Base-by-base conservation (phyloP, 1,284 basidiomycete species). In the Ceratobasidium sp. region DNA sequence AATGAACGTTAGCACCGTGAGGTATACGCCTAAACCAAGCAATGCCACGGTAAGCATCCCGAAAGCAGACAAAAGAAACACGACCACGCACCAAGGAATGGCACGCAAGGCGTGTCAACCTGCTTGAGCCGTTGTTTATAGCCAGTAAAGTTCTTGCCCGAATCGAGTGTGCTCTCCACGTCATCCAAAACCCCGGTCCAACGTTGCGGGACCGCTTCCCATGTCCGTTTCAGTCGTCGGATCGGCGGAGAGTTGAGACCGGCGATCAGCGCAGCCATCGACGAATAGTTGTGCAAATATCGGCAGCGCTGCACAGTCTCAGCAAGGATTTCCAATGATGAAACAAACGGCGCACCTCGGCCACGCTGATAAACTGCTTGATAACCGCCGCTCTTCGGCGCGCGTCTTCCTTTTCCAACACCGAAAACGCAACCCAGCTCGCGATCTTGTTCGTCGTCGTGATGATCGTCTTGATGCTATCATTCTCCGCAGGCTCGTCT, bases 161-260 rank as follows among this genome's bases (percentile, higher is more conserved):
- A 92, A 83, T 96, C 94, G 80, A 98, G 91, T 17, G 93, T 93
- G 83, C 89, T 90, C 83, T 97, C 95, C 86, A 97, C 88, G 80
- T 90, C 90, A 52, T 84, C 83, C 66, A 87, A 85, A 29, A 85
- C 79, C 5, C 80, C 76, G 34, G 70, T 78, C 32, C 56, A 51
- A 77, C 91, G 88, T 78, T 90, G 89, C 79, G 88, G 91, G 77
- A 97, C 91, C 84, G 92, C 91, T 80, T 97, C 95, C 98, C 98
- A 99, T 1, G 98, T 99, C 68, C 96, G 90, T 82, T 96, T 96
- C 79, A 99, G 85, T 11, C 98, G 90, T 79, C 95, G 90, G 79
- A 99, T 96, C 5, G 96, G 96, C 43, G 96, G 94, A 8, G 95
- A 96, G 81, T 98, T 98, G 70, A 99, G 87, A 1, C 96, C 98